phyloP scores from a whole-genome alignment of 805 yeast genomes.

The Hagleromyces aurorensis region DNA sequence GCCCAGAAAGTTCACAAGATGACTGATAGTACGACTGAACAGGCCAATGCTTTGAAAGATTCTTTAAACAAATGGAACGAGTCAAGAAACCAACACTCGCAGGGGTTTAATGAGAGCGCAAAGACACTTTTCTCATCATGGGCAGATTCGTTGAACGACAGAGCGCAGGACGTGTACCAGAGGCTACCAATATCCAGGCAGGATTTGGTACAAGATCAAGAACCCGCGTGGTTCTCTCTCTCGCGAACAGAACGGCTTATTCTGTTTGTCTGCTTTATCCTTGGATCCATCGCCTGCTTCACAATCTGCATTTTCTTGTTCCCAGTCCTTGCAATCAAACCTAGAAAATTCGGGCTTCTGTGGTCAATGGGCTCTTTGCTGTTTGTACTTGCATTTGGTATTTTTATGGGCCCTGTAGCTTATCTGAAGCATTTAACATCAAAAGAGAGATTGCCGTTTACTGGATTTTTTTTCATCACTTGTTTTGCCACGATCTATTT shows the following conservation, averaged over 20 bases:
- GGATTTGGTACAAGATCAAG: conserved; percentile 41
- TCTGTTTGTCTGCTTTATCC: conserved; percentile 68
- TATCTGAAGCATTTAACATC: conserved; percentile 70
- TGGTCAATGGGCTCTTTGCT: conserved; percentile 91
- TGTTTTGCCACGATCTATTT: conserved; percentile 72
- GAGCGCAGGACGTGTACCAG: conserved; percentile 51
- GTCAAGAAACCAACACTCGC: conserved; percentile 20
- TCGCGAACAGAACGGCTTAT: conserved; percentile 74
- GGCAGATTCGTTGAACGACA: conserved; percentile 33
- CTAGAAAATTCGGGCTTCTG: conserved; percentile 79
- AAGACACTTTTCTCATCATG: conserved; percentile 33
- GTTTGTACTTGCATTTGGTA: conserved; percentile 83
- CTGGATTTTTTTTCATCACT: conserved; percentile 71
- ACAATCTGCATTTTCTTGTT: conserved; percentile 72
- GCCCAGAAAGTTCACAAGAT: conserved; percentile 1
- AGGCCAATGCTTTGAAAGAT: conserved; percentile 29
- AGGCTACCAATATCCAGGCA: conserved; percentile 57
- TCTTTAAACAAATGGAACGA: conserved; percentile 36
- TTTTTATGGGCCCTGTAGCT: conserved; percentile 85
- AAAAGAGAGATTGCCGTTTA: conserved; percentile 69
- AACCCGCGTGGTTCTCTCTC: conserved; percentile 68
- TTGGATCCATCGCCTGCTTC: conserved; percentile 76
- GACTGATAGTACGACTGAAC: conserved; percentile 11
- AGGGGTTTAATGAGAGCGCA: conserved; percentile 29
- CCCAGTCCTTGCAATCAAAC: conserved; percentile 84